These are phyloP conservation scores for Naganishia vaughanmartiniae DNA, from an alignment of 768 basidiomycete species.

Conservation along the genomic window DNA sequence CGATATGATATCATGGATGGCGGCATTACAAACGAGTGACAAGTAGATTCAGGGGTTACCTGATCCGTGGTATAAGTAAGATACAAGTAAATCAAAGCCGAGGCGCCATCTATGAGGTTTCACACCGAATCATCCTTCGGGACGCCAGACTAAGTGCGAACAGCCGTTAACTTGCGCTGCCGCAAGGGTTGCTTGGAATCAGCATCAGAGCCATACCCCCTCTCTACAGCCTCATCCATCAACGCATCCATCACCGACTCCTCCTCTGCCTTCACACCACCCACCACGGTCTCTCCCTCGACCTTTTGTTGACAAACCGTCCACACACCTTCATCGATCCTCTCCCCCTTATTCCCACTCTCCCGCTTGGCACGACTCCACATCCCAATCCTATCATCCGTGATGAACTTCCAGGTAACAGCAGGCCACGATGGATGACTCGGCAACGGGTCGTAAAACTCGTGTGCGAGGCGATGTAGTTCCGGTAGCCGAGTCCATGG, in stretches of 20 bases:
- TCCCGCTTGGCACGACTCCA: slow-evolving; percentile 78
- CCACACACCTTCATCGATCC: slow-evolving; percentile 49
- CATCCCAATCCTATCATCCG: slow-evolving; percentile 81
- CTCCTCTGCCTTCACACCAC: slow-evolving; percentile 26
- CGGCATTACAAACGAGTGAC: background rate
- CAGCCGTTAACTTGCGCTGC: background rate
- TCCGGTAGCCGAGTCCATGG: slow-evolving; percentile 90
- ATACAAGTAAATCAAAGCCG: no score
- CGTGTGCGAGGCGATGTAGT: slow-evolving; percentile 76
- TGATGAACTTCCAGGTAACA: slow-evolving; percentile 90
- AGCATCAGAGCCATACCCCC: slow-evolving; percentile 41
- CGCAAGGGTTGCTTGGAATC: slow-evolving; percentile 29
- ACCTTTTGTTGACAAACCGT: slow-evolving; percentile 22
- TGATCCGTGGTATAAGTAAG: background rate
- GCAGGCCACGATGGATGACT: slow-evolving; percentile 90
- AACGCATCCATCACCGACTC: slow-evolving; percentile 33
- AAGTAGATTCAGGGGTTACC: background rate
- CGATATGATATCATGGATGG: no score
- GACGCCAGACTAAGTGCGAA: background rate
- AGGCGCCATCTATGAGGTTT: no score
- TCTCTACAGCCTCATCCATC: slow-evolving; percentile 40
- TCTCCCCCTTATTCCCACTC: slow-evolving; percentile 38
- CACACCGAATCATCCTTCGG: no score
- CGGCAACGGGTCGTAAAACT: slow-evolving; percentile 85
- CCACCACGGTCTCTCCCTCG: background rate